Conservation (phyloP, 2,329 filamentous ascomycete species). For the Periconia digitata region DNA sequence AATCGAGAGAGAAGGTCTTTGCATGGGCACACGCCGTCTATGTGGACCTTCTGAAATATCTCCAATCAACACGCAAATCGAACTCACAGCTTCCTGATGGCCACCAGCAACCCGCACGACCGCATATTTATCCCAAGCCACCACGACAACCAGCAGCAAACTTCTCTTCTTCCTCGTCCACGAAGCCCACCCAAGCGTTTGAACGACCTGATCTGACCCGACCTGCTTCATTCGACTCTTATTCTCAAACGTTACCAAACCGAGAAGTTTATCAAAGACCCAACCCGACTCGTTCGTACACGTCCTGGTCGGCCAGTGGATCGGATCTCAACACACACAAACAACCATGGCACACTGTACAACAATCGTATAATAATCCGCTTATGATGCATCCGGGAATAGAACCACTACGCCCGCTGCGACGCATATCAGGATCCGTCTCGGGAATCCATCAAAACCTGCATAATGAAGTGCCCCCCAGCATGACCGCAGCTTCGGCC, state of each 20-base stretch:
- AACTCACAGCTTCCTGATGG: constrained; percentile 45
- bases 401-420: constrained; percentile 32
- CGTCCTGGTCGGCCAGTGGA: constrained; percentile 27
- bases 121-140: constrained; percentile 63
- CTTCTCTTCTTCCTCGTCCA: constrained; percentile 43
- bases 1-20: constrained; percentile 49
- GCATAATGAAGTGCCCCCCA: constrained; percentile 33
- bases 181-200: constrained; percentile 29
- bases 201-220: constrained; percentile 36
- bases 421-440: constrained; percentile 39
- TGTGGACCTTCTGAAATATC: constrained; percentile 51
- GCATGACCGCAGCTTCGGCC: constrained; percentile 40
- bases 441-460: constrained; percentile 27
- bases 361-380: constrained; percentile 18
- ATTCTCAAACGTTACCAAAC: constrained; percentile 22
- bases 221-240: constrained; percentile 25
- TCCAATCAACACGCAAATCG: constrained; percentile 49
- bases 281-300: constrained; percentile 33
- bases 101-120: constrained; percentile 49
- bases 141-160: constrained; percentile 59
- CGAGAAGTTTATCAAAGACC: constrained; percentile 21
- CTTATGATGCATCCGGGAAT: constrained; percentile 24
- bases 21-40: constrained; percentile 52
- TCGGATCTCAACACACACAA: constrained; percentile 17
- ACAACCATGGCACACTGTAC: constrained; percentile 30